phyloP scores from a whole-genome alignment of 2,329 filamentous ascomycete genomes.

The Colletotrichum incanum region DNA sequence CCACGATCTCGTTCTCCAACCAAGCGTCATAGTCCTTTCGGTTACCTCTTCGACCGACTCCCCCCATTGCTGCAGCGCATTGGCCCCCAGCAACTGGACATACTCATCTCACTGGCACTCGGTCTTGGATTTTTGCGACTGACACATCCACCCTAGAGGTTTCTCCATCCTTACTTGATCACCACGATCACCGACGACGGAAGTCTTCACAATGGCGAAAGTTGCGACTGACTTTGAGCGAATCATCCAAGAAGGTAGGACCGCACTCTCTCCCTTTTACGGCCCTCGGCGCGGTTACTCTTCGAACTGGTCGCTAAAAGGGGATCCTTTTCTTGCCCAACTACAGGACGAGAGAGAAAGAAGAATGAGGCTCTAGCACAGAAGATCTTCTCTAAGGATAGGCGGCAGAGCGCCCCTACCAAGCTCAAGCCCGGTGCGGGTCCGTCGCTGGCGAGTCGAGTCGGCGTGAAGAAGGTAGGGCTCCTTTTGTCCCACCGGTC shows the following conservation, averaged over 20 bases:
- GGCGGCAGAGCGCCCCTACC: conserved; percentile 70
- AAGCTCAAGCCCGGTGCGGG: conserved; percentile 62
- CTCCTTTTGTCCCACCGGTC: background rate
- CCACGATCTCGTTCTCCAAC: background rate
- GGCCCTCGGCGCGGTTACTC: background rate
- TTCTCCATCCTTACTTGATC: background rate
- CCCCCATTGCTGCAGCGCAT: background rate
- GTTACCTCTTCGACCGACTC: background rate
- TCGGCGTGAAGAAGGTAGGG: conserved; percentile 80
- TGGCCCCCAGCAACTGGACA: background rate
- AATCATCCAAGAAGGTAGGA: conserved; percentile 68
- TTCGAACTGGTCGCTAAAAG: conserved; percentile 17
- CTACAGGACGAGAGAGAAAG: conserved; percentile 76
- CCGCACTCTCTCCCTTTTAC: conserved; percentile 19
- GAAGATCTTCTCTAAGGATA: conserved; percentile 77
- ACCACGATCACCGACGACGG: background rate
- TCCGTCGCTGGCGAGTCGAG: conserved; percentile 78
- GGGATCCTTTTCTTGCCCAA: background rate
- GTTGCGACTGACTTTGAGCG: conserved; percentile 67
- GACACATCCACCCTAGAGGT: background rate
- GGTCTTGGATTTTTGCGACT: background rate
- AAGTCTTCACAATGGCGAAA: conserved; percentile 56
- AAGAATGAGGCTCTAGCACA: conserved; percentile 81
- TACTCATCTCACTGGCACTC: background rate
- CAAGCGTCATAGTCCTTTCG: background rate